Base-by-base conservation (phyloP, 805 yeast genomes). In the Ogataea dorogensis region DNA sequence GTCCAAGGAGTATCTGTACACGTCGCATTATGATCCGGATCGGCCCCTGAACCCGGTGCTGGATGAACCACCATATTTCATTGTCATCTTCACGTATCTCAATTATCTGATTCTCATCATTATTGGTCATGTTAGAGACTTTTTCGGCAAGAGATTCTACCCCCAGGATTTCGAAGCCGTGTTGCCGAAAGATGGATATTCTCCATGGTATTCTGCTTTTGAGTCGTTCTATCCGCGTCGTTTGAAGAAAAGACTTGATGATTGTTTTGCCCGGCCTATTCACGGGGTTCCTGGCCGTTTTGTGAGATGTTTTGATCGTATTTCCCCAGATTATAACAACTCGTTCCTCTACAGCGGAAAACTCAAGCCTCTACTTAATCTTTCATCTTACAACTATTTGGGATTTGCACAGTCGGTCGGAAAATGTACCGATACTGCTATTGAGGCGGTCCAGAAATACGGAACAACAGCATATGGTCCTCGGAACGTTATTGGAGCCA, bases 351-450 rank as follows among this genome's bases (percentile, higher is more conserved):
- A 83, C 55, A 77, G 86, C 24, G 96, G 97, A 8, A 70, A 79
- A 10, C 73, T 84, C 3, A 74, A 77, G 6, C 81, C 82, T 47
- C 86, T 95, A 58, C 69, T 93, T 46, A 93, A 93, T 58, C 71
- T 93, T 38, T 79, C 95, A 3, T 81, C 95, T 3, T 93, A 93
- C 64, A 93, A 93, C 63, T 93, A 93, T 61, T 72, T 93, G 42
- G 99, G 99, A 1, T 93, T 93, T 65, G 98, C 96, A 15, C 98
- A 93, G 65, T 82, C 95, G 35, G 81, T 79, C 46, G 99, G 99
- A 42, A 71, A 70, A 36, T 93, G 99, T 63, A 87, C 97, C 2
- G 88, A 82, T 42, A 71, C 72, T 33, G 83, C 96, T 7, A 67
- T 84, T 46, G 65, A 73, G 25, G 59, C 76, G 24, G 71, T 86